These are phyloP conservation scores for Scenedesmus sp. DNA, from an alignment of 163 green algal species.

Conservation along the genomic window DNA sequence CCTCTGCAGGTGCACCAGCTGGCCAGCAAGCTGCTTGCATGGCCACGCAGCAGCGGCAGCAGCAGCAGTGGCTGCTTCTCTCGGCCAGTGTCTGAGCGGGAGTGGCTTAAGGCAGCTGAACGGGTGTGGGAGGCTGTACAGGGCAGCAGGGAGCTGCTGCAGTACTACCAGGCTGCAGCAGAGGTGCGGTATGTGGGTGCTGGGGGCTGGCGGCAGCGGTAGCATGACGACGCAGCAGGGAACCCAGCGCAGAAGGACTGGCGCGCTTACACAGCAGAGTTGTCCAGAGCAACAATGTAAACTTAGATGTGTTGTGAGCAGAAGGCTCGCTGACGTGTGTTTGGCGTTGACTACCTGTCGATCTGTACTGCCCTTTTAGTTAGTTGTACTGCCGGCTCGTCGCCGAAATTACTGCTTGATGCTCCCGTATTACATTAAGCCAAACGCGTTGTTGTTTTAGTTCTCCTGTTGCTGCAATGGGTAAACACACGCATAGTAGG, in stretches of 20 bases:
- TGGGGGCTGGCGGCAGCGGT: conserved; percentile 26
- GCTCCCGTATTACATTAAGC: neutral
- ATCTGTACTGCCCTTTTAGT: neutral
- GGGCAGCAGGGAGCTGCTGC: conserved; percentile 39
- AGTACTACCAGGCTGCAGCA: conserved; percentile 28
- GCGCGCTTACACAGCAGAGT: neutral
- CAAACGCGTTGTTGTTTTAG: neutral
- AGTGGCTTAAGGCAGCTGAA: conserved; percentile 28
- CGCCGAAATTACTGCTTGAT: neutral
- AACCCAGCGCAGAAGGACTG: neutral
- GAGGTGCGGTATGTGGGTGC: neutral
- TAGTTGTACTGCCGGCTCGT: neutral
- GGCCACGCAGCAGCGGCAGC: conserved; percentile 25
- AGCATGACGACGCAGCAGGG: neutral
- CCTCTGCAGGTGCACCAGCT: conserved; percentile 18
- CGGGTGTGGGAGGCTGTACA: conserved; percentile 41
- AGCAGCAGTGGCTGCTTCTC: conserved; percentile 6
- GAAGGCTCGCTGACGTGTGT: neutral
- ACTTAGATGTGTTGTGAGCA: neutral
- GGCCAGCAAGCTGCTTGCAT: conserved; percentile 15
- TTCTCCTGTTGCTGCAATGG: neutral
- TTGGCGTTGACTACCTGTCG: no score
- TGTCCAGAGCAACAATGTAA: neutral
- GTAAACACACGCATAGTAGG: neutral
- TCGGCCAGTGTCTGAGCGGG: neutral